Evolutionary conservation across 441 rosid species (phyloP), one percentile per base, ranked within the genome.

Genomic region (Omphalea diandra): DNA sequence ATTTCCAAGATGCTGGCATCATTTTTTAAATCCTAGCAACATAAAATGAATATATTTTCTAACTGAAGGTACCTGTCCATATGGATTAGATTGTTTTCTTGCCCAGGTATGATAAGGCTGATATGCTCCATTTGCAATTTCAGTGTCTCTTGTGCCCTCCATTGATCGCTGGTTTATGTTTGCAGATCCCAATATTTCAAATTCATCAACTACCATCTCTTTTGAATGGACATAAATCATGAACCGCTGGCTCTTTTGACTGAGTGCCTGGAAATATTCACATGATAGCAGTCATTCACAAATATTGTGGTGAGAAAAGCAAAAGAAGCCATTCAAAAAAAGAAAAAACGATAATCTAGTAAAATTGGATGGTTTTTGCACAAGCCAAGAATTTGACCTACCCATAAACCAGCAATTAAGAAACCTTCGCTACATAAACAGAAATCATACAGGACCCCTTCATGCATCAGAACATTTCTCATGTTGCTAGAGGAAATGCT

Each of bases 61-160:
- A 55, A 69, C 24, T 15, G 63, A 53, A 20, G 27, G 59, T 76
- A 94, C 99, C 94, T 94, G 98, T 72, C 96, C 99, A 26, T 68
- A 85, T 15, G 99, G 99, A 79, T 82, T 80, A 9, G 86, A 83
- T 14, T 40, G 80, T 59, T 84, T 81, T 77, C 82, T 78, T 56
- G 90, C 94, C 96, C 97, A 88, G 18, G 96, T 88, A 79, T 92
- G 85, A 47, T 80, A 83, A 77, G 98, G 98, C 83, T 94, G 98
- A 80, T 94, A 94, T 57, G 97, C 94, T 69, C 98, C 98, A 97
- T 92, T 94, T 63, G 98, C 98, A 70, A 94, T 94, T 81, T 94
- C 98, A 12, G 98, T 90, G 70, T 94, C 98, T 80, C 97, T 83
- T 20, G 98, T 86, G 54, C 98, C 98, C 72, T 92, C 98, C 91